Conservation (phyloP, 306 rosid genomes). For the Lotus japonicus region DNA sequence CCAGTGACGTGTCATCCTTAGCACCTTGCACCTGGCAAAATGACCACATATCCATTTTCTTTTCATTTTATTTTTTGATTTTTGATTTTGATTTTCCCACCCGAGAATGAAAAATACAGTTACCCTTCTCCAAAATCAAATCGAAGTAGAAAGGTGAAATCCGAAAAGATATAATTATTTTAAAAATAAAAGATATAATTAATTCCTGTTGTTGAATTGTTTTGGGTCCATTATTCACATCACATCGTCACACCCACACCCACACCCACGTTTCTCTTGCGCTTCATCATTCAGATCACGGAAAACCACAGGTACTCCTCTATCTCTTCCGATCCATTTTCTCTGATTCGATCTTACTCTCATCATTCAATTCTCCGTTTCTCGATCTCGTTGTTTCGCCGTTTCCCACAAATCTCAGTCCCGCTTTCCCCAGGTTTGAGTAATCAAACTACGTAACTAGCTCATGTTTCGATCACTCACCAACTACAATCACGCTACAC, state of each 20-base stretch:
- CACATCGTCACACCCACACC: conserved; percentile 28
- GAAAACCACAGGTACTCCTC: conserved; percentile 23
- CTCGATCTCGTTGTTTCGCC: conserved; percentile 10
- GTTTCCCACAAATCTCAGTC: background rate
- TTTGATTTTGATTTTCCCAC: background rate
- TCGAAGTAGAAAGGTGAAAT: background rate
- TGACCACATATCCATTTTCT: too few relatives aligned
- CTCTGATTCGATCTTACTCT: conserved; percentile 12
- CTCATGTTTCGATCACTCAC: conserved; percentile 15
- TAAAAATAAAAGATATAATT: background rate
- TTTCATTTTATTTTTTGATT: too few relatives aligned
- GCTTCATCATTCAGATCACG: conserved; percentile 46
- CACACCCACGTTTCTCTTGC: conserved; percentile 34
- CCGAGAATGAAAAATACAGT: background rate
- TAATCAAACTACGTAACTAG: background rate
- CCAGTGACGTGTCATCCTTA: background rate
- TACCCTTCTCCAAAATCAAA: background rate
- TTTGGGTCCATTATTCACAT: conserved; percentile 23
- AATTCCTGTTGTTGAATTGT: background rate
- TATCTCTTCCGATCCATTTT: conserved; percentile 34
- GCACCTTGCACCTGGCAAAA: background rate
- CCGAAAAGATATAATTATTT: background rate
- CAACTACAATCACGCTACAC: background rate
- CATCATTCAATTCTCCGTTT: background rate
- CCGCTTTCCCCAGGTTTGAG: background rate